Base-by-base conservation (phyloP, 805 yeast genomes). In the Barnettozyma sucrosica region DNA sequence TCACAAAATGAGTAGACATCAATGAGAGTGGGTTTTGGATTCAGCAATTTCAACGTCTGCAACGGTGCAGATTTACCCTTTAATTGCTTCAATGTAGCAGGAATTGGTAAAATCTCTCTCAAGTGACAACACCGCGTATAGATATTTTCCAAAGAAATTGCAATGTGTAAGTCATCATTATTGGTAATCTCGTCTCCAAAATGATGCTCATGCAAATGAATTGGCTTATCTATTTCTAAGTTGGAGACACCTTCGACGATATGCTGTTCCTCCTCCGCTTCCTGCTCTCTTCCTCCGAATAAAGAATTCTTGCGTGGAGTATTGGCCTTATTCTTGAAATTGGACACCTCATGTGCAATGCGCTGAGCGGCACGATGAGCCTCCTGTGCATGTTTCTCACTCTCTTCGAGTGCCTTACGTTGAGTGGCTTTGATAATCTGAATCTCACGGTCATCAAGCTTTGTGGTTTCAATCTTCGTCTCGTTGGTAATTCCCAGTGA, bases 61-160 rank as follows among this genome's bases (percentile, higher is more conserved):
- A 90, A 64, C 4, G 96, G 95, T 1, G 86, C 81, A 41, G 82
- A 75, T 25, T 89, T 81, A 20, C 85, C 88, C 58, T 81, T 81
- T 49, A 89, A 76, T 61, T 88, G 96, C 58, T 85, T 84, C 55
- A 87, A 61, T 6, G 90, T 88, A 1, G 96, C 95, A 1, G 96
- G 93, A 46, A 90, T 89, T 1, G 98, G 97, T 50, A 90, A 65
- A 44, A 90, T 90, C 60, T 90, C 97, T 47, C 97, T 72, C 51
- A 90, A 67, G 64, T 90, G 97, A 63, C 97, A 90, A 64, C 97
- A 92, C 54, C 97, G 72, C 1, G 97, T 88, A 66, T 90, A 90
- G 59, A 92, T 72, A 41, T 80, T 75, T 56, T 88, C 96, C 45
- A 72, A 51, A 34, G 71, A 69, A 46, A 54, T 46, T 8, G 60